phyloP scores from a whole-genome alignment of 768 basidiomycete genomes.

The Hebeloma cylindrosporum region DNA sequence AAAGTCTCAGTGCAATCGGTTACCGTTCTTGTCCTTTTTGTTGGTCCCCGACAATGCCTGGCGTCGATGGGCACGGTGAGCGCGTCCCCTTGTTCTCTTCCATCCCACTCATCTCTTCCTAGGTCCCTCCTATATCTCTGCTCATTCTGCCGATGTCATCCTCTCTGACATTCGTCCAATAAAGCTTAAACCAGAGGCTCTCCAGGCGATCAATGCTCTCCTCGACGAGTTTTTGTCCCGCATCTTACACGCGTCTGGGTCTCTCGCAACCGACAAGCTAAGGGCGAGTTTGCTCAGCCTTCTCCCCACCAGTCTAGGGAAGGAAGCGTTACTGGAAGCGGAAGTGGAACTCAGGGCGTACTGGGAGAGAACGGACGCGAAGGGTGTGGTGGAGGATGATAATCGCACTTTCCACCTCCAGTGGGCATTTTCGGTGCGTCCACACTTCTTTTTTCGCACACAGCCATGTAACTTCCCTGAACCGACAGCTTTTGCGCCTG shows the following conservation, averaged over 20 bases:
- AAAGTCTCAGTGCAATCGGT: conserved; percentile 20
- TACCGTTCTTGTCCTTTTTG: conserved; percentile 20
- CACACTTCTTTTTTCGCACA: conserved; percentile 8
- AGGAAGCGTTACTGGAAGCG: conserved; percentile 90
- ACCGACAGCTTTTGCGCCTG: conserved; percentile 68
- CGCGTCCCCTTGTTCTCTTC: conserved; percentile 12
- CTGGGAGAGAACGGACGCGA: conserved; percentile 67
- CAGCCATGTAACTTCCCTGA: conserved; percentile 12
- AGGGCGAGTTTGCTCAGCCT: conserved; percentile 70
- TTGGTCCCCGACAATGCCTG: conserved; percentile 44
- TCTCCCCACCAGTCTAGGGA: conserved; percentile 79
- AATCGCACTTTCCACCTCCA: conserved; percentile 64
- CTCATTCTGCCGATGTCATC: conserved; percentile 85
- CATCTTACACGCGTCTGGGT: conserved; percentile 64
- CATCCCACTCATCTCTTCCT: conserved; percentile 12
- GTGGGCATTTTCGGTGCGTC: conserved; percentile 70
- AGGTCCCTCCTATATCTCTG: conserved; percentile 78
- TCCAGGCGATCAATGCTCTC: conserved; percentile 74
- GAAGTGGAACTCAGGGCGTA: conserved; percentile 91
- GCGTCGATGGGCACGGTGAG: conserved; percentile 43
- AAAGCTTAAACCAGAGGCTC: conserved; percentile 75
- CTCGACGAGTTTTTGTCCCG: conserved; percentile 83
- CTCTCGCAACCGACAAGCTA: conserved; percentile 72
- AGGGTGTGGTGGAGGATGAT: conserved; percentile 46
- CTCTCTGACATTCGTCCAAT: conserved; percentile 93